Base-by-base conservation (phyloP, 805 yeast genomes). In the Yamadazyma tumulicola region DNA sequence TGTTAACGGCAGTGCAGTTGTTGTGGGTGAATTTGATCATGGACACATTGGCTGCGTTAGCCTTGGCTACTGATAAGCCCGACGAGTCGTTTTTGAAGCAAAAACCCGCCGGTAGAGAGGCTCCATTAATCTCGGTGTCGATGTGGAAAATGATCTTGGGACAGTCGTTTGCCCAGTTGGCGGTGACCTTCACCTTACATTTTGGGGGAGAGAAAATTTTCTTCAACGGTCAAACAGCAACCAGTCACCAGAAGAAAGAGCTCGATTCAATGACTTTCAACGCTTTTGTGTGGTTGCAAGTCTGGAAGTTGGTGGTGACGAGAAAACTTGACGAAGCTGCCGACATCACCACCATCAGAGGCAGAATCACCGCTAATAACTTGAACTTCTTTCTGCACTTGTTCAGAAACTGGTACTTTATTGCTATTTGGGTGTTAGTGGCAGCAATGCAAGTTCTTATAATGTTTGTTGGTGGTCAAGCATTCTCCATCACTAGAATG, bases 81-180 rank as follows among this genome's bases (percentile, higher is more conserved):
- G 89, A 87, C 49, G 85, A 81, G 31, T 74, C 81, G 26, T 80
- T 86, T 27, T 67, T 93, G 53, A 77, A 83, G 43, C 72, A 86
- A 35, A 79, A 76, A 52, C 99, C 98, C 2, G 87, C 81, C 26
- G 93, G 95, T 21, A 75, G 96, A 52, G 64, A 67, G 15, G 74
- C 77, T 11, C 85, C 94, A 1, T 70, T 93, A 61, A 91, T 93
- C 46, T 72, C 95, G 4, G 79, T 81, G 3, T 83, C 96, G 7
- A 93, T 93, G 89, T 93, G 98, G 98, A 93, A 93, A 61, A 91
- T 93, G 97, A 93, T 93, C 47, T 41, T 89, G 31, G 93, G 95
- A 2, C 97, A 93, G 64, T 74, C 96, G 1, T 40, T 70, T 11
- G 74, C 79, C 42, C 99, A 93, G 67, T 72, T 93, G 42, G 55